Evolutionary conservation across 2,329 filamentous ascomycete species (phyloP), one percentile per base, ranked within the genome.

Genomic region (Claviceps maximensis): DNA sequence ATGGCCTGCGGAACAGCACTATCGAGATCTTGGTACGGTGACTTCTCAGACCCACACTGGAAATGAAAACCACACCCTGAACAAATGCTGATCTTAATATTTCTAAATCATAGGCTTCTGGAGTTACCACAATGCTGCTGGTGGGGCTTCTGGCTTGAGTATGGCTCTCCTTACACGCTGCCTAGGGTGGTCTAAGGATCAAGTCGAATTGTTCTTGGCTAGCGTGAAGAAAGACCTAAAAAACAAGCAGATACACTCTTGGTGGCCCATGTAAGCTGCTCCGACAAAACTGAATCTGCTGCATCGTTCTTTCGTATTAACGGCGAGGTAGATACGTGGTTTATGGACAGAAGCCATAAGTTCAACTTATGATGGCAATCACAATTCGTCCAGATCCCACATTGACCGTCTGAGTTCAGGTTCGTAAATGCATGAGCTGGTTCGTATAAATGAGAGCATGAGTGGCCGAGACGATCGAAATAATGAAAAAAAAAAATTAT

Each of bases 1-100:
- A 12, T 81, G 78, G 77, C 72, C 76, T 0, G 73, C 71, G 46
- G 72, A 78, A 42, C 67, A 68, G 6, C 70, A 71, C 27, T 68
- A 74, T 49, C 81, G 79, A 59, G 71, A 78, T 49, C 60, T 78
- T 1, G 77, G 76, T 67, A 57, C 23, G 59, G 49, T n/a, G 36
- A 6, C 12, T n/a, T 1, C 17, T 3, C 36, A 40, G 17, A 17
- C 36, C 4, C 17, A 2, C n/a, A 17, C 4, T 40, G 13, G 36
- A 40, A 13, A n/a, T 6, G 36, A 2, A 10, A 33, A 40, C 36
- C 36, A 40, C 36, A 7, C 17, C 36, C 36, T 17, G 2, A 40
- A 40, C 36, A 17, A 38, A 40, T n/a, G 15, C 36, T 40, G n/a
- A 40, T n/a, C 5, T 10, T 10, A 10, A 33, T 7, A 2, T 33